Evolutionary conservation across 208 protist genomes (phyloP).

Genomic region (Leishmania arabica): DNA sequence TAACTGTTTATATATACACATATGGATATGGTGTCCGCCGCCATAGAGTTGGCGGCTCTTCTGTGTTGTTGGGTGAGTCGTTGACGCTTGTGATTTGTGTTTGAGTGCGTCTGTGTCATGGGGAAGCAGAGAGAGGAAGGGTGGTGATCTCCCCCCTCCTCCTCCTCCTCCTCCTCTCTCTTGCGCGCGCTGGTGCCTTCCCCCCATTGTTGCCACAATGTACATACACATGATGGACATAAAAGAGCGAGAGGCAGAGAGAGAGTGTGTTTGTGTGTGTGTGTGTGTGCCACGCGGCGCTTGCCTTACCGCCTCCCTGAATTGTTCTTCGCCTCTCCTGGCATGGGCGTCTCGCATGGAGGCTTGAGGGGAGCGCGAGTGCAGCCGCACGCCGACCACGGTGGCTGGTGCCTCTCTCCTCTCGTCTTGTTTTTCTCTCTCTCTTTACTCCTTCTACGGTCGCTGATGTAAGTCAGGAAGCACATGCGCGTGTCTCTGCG

Average conservation of each 20-base stretch:
- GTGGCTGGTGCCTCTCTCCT: background rate
- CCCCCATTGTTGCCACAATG: background rate
- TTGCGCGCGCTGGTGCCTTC: background rate
- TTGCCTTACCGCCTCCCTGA: background rate
- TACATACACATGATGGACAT: slow-evolving; percentile 5
- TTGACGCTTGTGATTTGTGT: background rate
- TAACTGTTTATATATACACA: background rate
- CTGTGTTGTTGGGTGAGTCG: background rate
- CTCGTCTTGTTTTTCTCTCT: slow-evolving; percentile 3
- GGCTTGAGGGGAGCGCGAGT: background rate
- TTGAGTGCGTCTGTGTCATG: background rate
- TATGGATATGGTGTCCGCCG: background rate
- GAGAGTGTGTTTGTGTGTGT: background rate
- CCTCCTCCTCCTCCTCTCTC: background rate
- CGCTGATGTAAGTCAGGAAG: slow-evolving; percentile 20
- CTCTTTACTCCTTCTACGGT: slow-evolving; percentile 10
- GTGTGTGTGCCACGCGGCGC: background rate
- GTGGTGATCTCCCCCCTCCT: background rate
- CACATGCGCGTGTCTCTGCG: background rate
- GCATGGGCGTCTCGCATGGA: background rate
- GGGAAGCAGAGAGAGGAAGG: background rate
- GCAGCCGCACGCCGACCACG: background rate
- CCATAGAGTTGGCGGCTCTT: background rate
- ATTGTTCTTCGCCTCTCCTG: background rate
- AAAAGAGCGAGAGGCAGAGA: background rate